Evolutionary conservation across 345 rosid genomes (phyloP).

Genomic region (Citrus sinensis): DNA sequence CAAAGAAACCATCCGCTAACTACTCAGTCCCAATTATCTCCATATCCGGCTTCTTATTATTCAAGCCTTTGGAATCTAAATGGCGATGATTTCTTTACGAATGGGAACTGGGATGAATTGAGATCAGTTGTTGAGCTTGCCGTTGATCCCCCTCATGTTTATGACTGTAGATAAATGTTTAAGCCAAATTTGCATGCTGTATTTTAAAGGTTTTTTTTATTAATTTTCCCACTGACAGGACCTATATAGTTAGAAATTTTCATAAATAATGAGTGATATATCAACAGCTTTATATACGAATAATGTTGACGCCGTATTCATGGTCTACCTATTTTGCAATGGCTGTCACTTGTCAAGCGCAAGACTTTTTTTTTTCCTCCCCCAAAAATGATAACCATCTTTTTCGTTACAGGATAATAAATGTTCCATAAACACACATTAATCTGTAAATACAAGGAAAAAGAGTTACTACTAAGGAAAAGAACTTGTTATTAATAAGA

Average conservation of each 20-base stretch:
- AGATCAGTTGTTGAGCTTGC: constrained; percentile 51
- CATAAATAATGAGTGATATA: background rate
- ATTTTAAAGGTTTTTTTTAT: background rate
- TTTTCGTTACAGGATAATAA: no score
- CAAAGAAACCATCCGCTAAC: constrained; percentile 20
- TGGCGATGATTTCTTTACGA: constrained; percentile 39
- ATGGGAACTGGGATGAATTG: constrained; percentile 73
- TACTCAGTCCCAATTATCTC: constrained; percentile 17
- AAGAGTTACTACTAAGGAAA: no score
- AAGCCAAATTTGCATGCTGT: background rate
- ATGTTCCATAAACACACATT: no score
- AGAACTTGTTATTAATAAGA: no score
- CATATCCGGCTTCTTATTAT: constrained; percentile 20
- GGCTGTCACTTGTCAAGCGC: no score
- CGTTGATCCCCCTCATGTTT: constrained; percentile 12
- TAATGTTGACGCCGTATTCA: no score
- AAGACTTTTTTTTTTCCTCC: no score
- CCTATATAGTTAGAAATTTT: background rate
- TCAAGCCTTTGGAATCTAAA: constrained; percentile 32
- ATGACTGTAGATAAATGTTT: constrained; percentile 13
- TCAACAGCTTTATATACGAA: background rate
- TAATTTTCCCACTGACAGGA: background rate
- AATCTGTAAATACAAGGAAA: no score
- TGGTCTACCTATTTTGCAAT: no score
- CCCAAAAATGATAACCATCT: no score